Percentiles rank a stretch among this genome's conserved stretches.
These are phyloP conservation scores for Oryza glumipatula DNA, from an alignment of 176 grass and related monocot species.

Conservation along the genomic window DNA sequence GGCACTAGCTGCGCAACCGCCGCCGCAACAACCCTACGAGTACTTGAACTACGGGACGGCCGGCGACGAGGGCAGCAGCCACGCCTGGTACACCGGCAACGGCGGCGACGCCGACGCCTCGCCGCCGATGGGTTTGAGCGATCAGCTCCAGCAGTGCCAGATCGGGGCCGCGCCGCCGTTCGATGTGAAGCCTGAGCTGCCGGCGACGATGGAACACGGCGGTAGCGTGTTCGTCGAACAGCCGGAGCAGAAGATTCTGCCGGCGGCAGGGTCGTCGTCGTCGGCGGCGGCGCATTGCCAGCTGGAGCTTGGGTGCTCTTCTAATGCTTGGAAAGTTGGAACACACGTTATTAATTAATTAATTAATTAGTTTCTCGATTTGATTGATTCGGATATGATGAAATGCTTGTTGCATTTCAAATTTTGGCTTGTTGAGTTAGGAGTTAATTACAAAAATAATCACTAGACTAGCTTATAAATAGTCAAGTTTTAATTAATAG, in stretches of 20 bases:
- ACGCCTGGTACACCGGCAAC: background rate
- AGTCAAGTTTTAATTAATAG: background rate
- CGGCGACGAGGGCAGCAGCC: conserved; percentile 13
- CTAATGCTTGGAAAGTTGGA: conserved; percentile 33
- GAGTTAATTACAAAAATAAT: background rate
- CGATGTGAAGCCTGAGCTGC: conserved; percentile 24
- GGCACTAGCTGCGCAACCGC: background rate
- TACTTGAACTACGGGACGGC: conserved; percentile 41
- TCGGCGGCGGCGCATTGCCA: conserved; percentile 15
- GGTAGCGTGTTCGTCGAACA: background rate
- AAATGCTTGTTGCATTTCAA: conserved; percentile 25
- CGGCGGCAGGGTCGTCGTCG: background rate
- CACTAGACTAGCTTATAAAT: background rate
- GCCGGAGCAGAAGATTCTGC: background rate
- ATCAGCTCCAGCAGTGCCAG: conserved; percentile 33
- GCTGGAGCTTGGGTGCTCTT: conserved; percentile 45
- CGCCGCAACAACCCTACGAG: conserved; percentile 13
- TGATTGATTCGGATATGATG: background rate
- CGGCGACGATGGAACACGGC: background rate
- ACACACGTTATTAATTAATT: background rate
- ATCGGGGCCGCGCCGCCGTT: conserved; percentile 19
- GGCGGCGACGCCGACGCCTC: background rate
- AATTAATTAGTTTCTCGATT: background rate
- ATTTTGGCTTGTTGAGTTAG: background rate
- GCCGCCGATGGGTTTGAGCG: conserved; percentile 9